Evolutionary conservation across 345 rosid genomes (phyloP), one percentile per base, ranked within the genome.

Genomic region (Fremontodendron californicum): DNA sequence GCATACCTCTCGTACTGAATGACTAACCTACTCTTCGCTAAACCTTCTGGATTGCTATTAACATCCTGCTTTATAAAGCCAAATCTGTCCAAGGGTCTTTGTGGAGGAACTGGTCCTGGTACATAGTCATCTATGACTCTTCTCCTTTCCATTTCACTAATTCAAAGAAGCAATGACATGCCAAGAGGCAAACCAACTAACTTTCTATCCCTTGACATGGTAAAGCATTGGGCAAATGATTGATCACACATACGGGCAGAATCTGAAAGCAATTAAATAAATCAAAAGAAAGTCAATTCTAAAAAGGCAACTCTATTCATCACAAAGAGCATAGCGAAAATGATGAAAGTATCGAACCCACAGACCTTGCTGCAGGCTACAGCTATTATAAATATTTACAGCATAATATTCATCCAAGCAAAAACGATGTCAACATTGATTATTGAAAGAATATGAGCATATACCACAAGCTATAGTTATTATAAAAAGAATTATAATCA

Each of bases 11-110:
- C 87, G 76, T 78, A 76, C 31, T 89, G 82, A 86, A 51, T 61
- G 37, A 79, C 82, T 60, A 90, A 84, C 82, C 82, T 89, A 61
- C 82, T 82, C 84, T 88, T 95, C 73, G 43, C 79, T 79, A 84
- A 31, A 74, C 82, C 83, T 25, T 92, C 91, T 42, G 89, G 85
- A 78, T 86, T 71, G 79, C 77, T 83, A 81, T 81, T 84, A 21
- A 60, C 79, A 68, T 92, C 97, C 79, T 88, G 92, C 87, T 90
- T 95, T 49, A 89, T 75, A 78, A 90, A 90, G 73, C 98, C 96
- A 82, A 90, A 90, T 87, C 86, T 90, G 80, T 96, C 98, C 78
- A 92, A 46, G 1, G 85, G 82, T 77, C 83, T 86, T 31, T 87
- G 91, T 21, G 88, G 79, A 80, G 97, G 94, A 75, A 81, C 79